Conservation (phyloP, 169 alveolate species). For the Cryptosporidium canis region DNA sequence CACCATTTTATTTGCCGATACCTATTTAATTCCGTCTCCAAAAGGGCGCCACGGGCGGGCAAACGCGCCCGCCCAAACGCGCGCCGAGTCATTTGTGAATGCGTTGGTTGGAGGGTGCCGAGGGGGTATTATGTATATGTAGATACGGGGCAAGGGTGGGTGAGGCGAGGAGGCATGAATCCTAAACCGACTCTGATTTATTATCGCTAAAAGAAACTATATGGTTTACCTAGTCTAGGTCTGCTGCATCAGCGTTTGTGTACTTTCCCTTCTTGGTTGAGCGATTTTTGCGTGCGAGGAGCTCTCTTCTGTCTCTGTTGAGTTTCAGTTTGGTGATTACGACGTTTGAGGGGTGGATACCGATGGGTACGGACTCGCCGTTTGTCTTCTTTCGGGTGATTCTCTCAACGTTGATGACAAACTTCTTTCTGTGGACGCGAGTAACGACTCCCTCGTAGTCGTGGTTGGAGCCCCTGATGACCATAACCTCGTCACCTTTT, state of each 20-base stretch:
- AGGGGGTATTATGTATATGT: too few relatives aligned
- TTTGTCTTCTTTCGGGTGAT: slow-evolving; percentile 94
- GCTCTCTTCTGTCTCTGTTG: slow-evolving; percentile 91
- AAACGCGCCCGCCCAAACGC: not conserved
- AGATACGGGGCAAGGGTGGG: not conserved
- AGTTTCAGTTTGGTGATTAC: slow-evolving; percentile 94
- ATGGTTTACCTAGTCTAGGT: slow-evolving; percentile 33
- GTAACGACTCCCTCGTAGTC: slow-evolving; percentile 98
- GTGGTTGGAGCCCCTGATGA: slow-evolving; percentile 95
- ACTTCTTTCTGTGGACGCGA: slow-evolving; percentile 97
- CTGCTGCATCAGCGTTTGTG: slow-evolving; percentile 74
- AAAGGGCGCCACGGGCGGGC: not conserved
- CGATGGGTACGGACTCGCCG: slow-evolving; percentile 86
- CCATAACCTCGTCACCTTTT: slow-evolving; percentile 97
- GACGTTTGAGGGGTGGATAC: slow-evolving; percentile 96
- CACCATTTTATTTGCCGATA: not conserved
- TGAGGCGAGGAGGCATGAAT: not conserved
- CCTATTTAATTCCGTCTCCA: slow-evolving; percentile 19
- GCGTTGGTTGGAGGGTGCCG: not conserved
- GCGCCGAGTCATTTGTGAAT: too few relatives aligned
- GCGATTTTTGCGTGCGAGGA: slow-evolving; percentile 91
- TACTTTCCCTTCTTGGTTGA: slow-evolving; percentile 77
- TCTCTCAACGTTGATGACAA: slow-evolving; percentile 95
- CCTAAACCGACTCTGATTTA: slow-evolving; percentile 13
- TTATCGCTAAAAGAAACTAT: slow-evolving; percentile 17